Conservation (phyloP, 2,329 filamentous ascomycete species). For the Exophiala xenobiotica region DNA sequence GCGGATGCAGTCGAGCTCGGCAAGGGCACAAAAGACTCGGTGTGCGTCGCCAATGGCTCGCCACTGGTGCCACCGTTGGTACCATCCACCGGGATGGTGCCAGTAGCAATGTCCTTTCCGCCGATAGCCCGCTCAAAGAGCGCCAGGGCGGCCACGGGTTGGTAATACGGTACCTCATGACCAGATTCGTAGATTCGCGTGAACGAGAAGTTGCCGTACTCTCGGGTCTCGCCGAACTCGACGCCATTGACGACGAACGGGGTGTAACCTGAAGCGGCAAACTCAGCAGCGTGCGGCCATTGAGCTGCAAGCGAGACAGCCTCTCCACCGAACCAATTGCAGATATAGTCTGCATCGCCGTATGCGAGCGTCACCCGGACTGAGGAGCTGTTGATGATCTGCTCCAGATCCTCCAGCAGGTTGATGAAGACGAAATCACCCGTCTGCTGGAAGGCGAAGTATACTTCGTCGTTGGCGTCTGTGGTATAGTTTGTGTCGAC, state of each 20-base stretch:
- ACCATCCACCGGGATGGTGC: slow-evolving; percentile 38
- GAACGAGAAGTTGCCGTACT: slow-evolving; percentile 73
- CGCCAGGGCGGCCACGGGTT: slow-evolving; percentile 60
- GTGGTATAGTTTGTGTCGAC: slow-evolving; percentile 59
- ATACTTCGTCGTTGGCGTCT: slow-evolving; percentile 42
- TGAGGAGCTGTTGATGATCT: slow-evolving; percentile 58
- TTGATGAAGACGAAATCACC: slow-evolving; percentile 65
- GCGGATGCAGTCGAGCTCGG: slow-evolving; percentile 25
- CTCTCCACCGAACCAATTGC: slow-evolving; percentile 69
- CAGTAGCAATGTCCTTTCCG: slow-evolving; percentile 57
- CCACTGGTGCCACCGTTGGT: slow-evolving; percentile 43
- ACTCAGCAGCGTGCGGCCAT: slow-evolving; percentile 53
- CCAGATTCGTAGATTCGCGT: slow-evolving; percentile 66
- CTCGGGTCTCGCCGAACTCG: slow-evolving; percentile 70
- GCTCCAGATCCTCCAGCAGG: slow-evolving; percentile 59
- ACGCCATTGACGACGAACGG: slow-evolving; percentile 67
- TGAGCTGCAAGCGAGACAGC: slow-evolving; percentile 64
- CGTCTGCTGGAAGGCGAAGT: slow-evolving; percentile 52
- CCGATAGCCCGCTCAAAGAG: slow-evolving; percentile 62
- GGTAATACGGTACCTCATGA: slow-evolving; percentile 62
- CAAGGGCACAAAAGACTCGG: slow-evolving; percentile 42
- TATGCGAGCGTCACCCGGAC: slow-evolving; percentile 72
- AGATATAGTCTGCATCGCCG: slow-evolving; percentile 57
- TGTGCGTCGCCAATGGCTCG: slow-evolving; percentile 44
- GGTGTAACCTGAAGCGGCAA: slow-evolving; percentile 68